phyloP scores from a whole-genome alignment of 495 filamentous ascomycete species.

The Penicillium parvum region DNA sequence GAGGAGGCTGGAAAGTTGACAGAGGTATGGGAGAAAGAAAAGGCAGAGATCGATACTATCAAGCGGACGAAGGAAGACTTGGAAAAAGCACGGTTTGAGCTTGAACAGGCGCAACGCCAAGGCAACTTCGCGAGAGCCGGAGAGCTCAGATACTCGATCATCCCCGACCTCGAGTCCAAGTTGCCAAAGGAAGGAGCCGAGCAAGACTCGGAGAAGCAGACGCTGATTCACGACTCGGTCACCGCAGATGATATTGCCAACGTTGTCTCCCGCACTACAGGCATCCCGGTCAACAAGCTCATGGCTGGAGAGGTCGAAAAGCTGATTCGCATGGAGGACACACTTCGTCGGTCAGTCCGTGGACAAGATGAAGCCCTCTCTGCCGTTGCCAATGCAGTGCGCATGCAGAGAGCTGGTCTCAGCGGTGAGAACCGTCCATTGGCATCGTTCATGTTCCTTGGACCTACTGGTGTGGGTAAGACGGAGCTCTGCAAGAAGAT shows the following conservation, averaged over 20 bases:
- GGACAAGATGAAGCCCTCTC: constrained; percentile 92
- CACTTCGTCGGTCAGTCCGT: constrained; percentile 74
- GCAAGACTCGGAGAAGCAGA: constrained; percentile 41
- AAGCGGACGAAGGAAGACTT: constrained; percentile 82
- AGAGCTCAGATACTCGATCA: constrained; percentile 79
- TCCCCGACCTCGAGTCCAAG: constrained; percentile 73
- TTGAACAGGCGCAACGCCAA: constrained; percentile 82
- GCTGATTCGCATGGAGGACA: constrained; percentile 91
- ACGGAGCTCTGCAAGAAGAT: constrained; percentile 97
- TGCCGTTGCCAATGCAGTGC: constrained; percentile 87
- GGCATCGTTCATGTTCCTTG: constrained; percentile 96
- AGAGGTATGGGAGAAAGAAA: constrained; percentile 85
- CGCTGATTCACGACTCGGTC: constrained; percentile 85
- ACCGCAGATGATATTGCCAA: constrained; percentile 88
- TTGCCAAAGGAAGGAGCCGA: constrained; percentile 69
- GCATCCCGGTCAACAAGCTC: constrained; percentile 86
- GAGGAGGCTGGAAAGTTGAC: constrained; percentile 63
- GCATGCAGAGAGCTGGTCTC: constrained; percentile 89
- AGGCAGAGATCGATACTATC: constrained; percentile 73
- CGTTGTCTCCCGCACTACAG: constrained; percentile 86
- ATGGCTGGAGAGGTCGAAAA: constrained; percentile 91
- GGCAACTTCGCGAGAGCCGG: constrained; percentile 89
- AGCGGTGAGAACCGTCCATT: constrained; percentile 87
- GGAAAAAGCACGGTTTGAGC: constrained; percentile 76
- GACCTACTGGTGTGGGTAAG: constrained; percentile 94